Conservation (phyloP, 768 basidiomycete genomes). For the Kwoniella dendrophila region DNA sequence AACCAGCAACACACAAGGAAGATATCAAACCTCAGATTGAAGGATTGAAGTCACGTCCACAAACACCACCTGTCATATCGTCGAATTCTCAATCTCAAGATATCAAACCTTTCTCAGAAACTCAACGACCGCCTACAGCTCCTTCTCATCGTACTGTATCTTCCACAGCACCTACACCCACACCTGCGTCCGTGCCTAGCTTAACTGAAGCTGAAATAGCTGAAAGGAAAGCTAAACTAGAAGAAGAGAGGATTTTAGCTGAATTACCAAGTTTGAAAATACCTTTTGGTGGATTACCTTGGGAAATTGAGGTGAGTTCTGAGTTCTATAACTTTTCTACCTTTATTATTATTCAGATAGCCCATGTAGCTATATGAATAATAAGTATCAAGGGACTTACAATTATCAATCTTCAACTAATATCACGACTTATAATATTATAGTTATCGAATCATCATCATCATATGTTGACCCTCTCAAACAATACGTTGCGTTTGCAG, state of each 20-base stretch:
- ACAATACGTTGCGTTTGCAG: constrained; percentile 25
- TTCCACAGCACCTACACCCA: background rate
- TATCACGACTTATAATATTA: background rate
- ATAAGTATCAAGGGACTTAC: background rate
- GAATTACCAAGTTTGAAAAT: constrained; percentile 37
- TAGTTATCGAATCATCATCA: constrained; percentile 34
- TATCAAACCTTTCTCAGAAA: constrained; percentile 2
- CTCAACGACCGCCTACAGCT: background rate
- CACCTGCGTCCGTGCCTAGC: background rate
- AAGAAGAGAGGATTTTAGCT: constrained; percentile 35
- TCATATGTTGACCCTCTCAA: constrained; percentile 10
- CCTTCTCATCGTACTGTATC: constrained; percentile 1
- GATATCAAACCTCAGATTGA: constrained; percentile 12
- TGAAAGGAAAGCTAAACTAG: constrained; percentile 24
- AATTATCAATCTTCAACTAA: background rate
- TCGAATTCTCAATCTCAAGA: background rate
- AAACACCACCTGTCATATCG: constrained; percentile 6
- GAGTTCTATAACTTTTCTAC: background rate
- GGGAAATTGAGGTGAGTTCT: constrained; percentile 40
- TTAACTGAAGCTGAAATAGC: constrained; percentile 25
- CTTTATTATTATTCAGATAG: background rate
- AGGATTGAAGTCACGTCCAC: background rate
- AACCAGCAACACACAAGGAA: background rate
- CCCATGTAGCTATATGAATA: background rate
- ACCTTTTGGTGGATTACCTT: constrained; percentile 23